These are phyloP conservation scores for thale cress (Arabidopsis thaliana) DNA, from an alignment of 345 rosid genomes.

Conservation along the genomic window DNA sequence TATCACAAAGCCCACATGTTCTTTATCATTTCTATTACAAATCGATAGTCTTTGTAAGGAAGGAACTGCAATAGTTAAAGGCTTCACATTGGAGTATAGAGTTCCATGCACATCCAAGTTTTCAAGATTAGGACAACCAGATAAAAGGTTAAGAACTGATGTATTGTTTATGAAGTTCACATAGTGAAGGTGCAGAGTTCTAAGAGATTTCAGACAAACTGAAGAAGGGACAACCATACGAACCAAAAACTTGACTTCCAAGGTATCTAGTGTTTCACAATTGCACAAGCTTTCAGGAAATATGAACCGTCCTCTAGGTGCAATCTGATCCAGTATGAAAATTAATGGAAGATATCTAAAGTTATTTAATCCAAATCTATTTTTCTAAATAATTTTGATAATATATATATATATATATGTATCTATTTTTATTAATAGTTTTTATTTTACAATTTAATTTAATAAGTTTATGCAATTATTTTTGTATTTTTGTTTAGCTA, in stretches of 20 bases:
- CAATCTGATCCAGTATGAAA: too few species aligned
- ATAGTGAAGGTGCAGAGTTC: not conserved
- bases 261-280: not conserved
- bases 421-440: too few species aligned
- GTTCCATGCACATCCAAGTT: not conserved
- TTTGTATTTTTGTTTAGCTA: too few species aligned
- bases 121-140: conserved; percentile 26
- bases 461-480: too few species aligned
- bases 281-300: conserved; percentile 11
- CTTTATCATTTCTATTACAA: not conserved
- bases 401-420: too few species aligned
- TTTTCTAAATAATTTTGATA: too few species aligned
- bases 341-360: too few species aligned
- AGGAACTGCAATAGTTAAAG: conserved; percentile 13
- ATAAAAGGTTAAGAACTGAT: not conserved
- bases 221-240: conserved; percentile 5
- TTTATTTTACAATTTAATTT: too few species aligned
- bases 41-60: conserved; percentile 15
- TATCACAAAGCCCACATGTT: not conserved
- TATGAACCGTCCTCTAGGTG: not conserved
- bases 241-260: not conserved
- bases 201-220: conserved; percentile 1
- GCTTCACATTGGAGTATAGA: not conserved
- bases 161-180: not conserved
- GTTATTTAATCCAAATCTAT: too few species aligned